Evolutionary conservation across 2,329 filamentous ascomycete genomes (phyloP), one percentile per base, ranked within the genome.

Genomic region (Aspergillus eucalypticola): DNA sequence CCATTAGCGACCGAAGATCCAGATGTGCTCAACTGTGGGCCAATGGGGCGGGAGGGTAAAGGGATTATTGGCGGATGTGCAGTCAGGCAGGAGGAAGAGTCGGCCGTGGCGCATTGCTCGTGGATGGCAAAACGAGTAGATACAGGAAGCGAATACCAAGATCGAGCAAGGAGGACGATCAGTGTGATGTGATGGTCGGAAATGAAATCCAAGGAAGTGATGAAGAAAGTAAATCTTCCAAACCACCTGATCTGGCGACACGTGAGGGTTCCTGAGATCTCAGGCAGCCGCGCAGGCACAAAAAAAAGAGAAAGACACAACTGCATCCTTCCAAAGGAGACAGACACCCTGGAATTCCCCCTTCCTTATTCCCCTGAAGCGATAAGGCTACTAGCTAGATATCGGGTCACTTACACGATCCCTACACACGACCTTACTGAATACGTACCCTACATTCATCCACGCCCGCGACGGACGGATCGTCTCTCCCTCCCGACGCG

Each of bases 261-360:
- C 53, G 53, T 55, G 41, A 23, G 8, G 25, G 17, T 44, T 21
- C 39, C 53, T 55, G 39, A 55, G 39, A 55, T 32, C 27, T 46
- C 53, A 55, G 53, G 53, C 53, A 32, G 10, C 8, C 1, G 27
- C n/a, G 13, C 21, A 44, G n/a, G 39, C 17, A 42, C 17, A 17
- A 1, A 2, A 35, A 35, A 35, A 13, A 35, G 5, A 32, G 27
- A 35, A 32, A 11, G 4, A 35, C 25, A 27, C 25, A 35, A 35
- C 10, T 13, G 32, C 32, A 11, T 35, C 11, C 32, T 35, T 4
- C 11, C 11, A 35, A 35, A 13, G 32, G 11, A 15, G 32, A 13
- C 11, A 35, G 11, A 35, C 32, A 3, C 32, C 13, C n/a, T 19
- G 17, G 10, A 25, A 38, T 23, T 25, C 35, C n/a, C 17, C 21